phyloP scores from a whole-genome alignment of 371 early-diverging fungal genomes.

The Thermomucor indicae-seudaticae region DNA sequence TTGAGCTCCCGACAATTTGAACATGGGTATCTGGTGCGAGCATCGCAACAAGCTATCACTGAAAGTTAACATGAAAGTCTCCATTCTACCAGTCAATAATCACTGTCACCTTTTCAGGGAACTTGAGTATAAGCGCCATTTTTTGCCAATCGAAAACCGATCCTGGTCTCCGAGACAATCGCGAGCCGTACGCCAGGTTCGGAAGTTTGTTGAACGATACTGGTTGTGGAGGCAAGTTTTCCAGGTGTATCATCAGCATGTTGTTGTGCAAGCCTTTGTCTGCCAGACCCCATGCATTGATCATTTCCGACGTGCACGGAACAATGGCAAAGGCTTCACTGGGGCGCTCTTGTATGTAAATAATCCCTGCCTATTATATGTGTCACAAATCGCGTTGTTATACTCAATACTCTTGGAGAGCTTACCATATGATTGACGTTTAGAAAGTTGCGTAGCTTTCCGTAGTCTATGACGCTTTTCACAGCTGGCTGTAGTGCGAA shows the following conservation, averaged over 20 bases:
- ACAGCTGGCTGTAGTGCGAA: too few species aligned
- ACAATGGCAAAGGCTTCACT: background rate
- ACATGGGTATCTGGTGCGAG: too few species aligned
- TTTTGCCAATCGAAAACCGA: background rate
- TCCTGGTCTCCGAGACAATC: background rate
- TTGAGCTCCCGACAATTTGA: too few species aligned
- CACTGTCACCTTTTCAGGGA: background rate
- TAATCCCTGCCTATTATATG: background rate
- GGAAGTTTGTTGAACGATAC: background rate
- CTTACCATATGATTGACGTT: background rate
- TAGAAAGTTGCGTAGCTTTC: background rate
- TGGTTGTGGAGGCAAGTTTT: background rate
- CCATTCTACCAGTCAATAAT: too few species aligned
- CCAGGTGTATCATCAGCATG: background rate
- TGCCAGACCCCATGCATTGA: background rate
- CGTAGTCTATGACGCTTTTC: too few species aligned
- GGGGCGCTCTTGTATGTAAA: background rate
- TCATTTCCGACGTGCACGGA: background rate
- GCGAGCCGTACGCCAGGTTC: background rate
- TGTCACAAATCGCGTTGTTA: background rate
- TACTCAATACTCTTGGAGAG: background rate
- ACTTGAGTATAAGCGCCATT: background rate
- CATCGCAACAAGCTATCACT: too few species aligned
- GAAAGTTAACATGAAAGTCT: too few species aligned
- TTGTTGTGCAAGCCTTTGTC: background rate